A percentile compares a stretch with the other conserved stretches of the same genome.
Evolutionary conservation across 2,329 filamentous ascomycete genomes (phyloP).

Genomic region (Thelonectria discophora): DNA sequence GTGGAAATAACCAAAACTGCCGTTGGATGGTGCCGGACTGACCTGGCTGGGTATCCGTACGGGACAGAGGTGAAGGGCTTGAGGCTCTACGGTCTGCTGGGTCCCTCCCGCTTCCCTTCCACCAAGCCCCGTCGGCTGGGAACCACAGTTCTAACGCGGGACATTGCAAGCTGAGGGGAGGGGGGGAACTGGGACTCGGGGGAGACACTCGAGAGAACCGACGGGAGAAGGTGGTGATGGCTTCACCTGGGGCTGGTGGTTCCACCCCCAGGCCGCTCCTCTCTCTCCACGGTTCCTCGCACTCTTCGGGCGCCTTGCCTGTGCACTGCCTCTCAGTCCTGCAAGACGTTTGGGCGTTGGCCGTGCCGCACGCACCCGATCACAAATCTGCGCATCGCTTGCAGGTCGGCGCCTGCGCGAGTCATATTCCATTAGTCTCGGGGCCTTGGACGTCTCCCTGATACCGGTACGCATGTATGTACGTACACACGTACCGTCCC

Average conservation of each 20-base stretch:
- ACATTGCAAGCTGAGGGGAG: constrained; percentile 19
- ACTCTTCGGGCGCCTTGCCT: not conserved
- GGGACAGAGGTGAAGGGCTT: constrained; percentile 15
- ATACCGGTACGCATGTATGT: constrained; percentile 19
- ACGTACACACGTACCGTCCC: not conserved
- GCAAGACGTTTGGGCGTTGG: constrained; percentile 15
- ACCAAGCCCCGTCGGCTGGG: constrained; percentile 35
- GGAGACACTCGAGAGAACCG: no score
- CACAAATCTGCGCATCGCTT: constrained; percentile 26
- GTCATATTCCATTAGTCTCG: constrained; percentile 40
- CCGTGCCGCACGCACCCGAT: constrained; percentile 19
- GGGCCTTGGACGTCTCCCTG: constrained; percentile 29
- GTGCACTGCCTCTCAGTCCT: constrained; percentile 13
- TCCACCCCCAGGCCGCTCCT: constrained; percentile 13
- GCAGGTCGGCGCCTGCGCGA: constrained; percentile 35
- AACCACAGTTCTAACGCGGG: constrained; percentile 32
- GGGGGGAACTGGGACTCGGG: no score
- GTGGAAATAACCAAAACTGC: constrained; percentile 40
- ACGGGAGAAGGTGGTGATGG: constrained; percentile 21
- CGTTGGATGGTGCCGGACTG: constrained; percentile 38
- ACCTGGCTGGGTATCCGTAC: no score
- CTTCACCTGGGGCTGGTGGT: constrained; percentile 35
- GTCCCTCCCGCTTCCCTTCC: constrained; percentile 38
- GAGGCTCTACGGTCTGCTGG: constrained; percentile 40
- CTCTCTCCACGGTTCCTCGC: constrained; percentile 2